phyloP scores from a whole-genome alignment of 352 stramenopile species.

The Stramenopiles sp. region DNA sequence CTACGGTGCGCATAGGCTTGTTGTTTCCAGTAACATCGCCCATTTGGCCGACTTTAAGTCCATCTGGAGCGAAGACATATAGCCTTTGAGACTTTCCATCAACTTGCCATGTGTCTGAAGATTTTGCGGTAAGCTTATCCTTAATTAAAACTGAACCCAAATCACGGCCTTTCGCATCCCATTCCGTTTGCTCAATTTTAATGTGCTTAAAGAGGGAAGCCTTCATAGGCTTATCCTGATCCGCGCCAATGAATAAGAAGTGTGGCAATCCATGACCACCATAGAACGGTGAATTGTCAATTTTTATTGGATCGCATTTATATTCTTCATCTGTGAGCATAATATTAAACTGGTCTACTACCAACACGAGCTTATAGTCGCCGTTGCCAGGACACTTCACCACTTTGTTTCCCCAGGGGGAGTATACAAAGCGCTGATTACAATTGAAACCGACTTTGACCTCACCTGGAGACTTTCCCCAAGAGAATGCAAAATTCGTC shows the following conservation, averaged over 20 bases:
- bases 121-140: background rate
- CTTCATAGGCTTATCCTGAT: background rate
- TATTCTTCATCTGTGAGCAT: background rate
- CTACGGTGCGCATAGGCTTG: background rate
- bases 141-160: background rate
- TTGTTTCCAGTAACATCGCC: background rate
- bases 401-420: background rate
- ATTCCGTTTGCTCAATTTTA: background rate
- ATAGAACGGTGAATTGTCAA: background rate
- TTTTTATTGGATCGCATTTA: background rate
- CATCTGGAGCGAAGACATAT: background rate
- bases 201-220: background rate
- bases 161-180: background rate
- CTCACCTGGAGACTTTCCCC: background rate
- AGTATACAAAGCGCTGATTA: background rate
- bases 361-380: background rate
- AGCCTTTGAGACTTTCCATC: background rate
- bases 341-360: background rate
- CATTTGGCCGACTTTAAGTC: background rate
- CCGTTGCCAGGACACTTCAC: background rate
- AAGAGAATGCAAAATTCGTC: background rate
- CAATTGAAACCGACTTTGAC: background rate
- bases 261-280: background rate
- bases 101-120: background rate
- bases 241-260: background rate